A percentile compares a stretch with the other conserved stretches of the same genome.
Evolutionary conservation across 2,329 filamentous ascomycete genomes (phyloP).

Genomic region (Ascochyta lentis): DNA sequence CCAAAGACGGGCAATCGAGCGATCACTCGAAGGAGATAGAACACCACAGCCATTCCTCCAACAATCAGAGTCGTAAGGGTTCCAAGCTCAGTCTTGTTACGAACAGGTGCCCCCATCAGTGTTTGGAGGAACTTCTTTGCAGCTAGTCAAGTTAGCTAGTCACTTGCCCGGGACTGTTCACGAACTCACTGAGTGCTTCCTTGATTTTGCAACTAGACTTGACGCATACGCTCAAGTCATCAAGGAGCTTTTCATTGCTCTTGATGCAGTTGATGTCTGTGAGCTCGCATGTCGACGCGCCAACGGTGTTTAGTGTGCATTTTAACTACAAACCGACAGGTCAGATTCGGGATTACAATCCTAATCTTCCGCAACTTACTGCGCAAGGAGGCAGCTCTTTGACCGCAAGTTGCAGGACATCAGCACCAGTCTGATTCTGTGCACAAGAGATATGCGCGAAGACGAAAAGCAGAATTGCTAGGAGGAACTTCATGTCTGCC

Average conservation of each 20-base stretch:
- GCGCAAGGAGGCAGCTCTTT: conserved; percentile 20
- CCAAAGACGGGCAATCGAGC: conserved; percentile 46
- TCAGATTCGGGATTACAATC: not conserved
- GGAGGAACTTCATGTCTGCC: not conserved
- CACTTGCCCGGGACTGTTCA: not conserved
- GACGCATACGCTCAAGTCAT: conserved; percentile 29
- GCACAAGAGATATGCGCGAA: conserved; percentile 11
- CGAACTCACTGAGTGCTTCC: conserved; percentile 34
- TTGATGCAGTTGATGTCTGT: conserved; percentile 35
- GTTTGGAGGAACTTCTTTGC: conserved; percentile 47
- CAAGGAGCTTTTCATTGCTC: conserved; percentile 23
- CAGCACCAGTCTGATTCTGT: conserved; percentile 14
- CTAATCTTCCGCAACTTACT: conserved; percentile 2
- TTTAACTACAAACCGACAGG: conserved; percentile 22
- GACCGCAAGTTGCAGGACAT: conserved; percentile 13
- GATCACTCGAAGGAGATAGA: conserved; percentile 44
- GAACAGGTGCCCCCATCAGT: conserved; percentile 43
- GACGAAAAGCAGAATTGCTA: not conserved
- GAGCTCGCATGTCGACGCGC: conserved; percentile 31
- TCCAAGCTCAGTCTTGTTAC: conserved; percentile 47
- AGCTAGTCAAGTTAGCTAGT: conserved; percentile 25
- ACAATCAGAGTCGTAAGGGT: conserved; percentile 44
- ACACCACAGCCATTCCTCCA: conserved; percentile 43
- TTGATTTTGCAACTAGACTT: conserved; percentile 29
- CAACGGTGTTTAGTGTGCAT: conserved; percentile 30